Conservation (phyloP, 2,329 filamentous ascomycete species). For the Fusarium solani-melongenae region DNA sequence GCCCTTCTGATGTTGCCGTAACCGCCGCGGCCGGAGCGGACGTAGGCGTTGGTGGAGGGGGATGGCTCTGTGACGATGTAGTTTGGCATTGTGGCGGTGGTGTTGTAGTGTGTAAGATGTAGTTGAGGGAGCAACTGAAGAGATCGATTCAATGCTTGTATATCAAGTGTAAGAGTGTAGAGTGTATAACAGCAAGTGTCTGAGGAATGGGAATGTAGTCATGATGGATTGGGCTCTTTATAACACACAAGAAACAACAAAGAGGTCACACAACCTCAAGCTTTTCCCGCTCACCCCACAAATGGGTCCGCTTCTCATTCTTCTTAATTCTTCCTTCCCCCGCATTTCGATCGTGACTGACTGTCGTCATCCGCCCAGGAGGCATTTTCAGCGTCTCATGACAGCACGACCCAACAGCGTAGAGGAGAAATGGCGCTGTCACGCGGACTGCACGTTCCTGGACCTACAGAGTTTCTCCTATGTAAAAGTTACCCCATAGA, state of each 20-base stretch:
- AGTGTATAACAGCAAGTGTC: slow-evolving; percentile 1
- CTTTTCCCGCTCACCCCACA: slow-evolving; percentile 40
- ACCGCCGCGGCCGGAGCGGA: slow-evolving; percentile 66
- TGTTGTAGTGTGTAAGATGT: not conserved
- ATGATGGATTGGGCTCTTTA: slow-evolving; percentile 40
- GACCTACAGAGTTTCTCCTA: slow-evolving; percentile 42
- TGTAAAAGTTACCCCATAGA: slow-evolving; percentile 47
- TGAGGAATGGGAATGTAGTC: slow-evolving; percentile 21
- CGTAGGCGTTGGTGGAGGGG: slow-evolving; percentile 49
- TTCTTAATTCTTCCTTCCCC: slow-evolving; percentile 20
- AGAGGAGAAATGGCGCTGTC: slow-evolving; percentile 37
- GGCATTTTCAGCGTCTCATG: slow-evolving; percentile 10
- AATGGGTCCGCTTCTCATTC: slow-evolving; percentile 18
- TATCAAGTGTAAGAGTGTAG: not conserved
- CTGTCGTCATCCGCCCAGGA: slow-evolving; percentile 26
- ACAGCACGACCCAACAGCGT: not conserved
- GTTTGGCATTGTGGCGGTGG: slow-evolving; percentile 42
- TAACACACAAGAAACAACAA: slow-evolving; percentile 11
- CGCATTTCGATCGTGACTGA: slow-evolving; percentile 31
- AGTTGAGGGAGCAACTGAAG: not conserved
- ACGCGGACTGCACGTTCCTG: slow-evolving; percentile 42
- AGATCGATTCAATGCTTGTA: not conserved
- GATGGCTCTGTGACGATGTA: slow-evolving; percentile 49
- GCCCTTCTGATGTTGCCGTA: slow-evolving; percentile 67
- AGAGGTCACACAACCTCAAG: slow-evolving; percentile 33